Evolutionary conservation across 164 flowering plant genomes (phyloP).

Genomic region (Chimonanthus salicifolius): DNA sequence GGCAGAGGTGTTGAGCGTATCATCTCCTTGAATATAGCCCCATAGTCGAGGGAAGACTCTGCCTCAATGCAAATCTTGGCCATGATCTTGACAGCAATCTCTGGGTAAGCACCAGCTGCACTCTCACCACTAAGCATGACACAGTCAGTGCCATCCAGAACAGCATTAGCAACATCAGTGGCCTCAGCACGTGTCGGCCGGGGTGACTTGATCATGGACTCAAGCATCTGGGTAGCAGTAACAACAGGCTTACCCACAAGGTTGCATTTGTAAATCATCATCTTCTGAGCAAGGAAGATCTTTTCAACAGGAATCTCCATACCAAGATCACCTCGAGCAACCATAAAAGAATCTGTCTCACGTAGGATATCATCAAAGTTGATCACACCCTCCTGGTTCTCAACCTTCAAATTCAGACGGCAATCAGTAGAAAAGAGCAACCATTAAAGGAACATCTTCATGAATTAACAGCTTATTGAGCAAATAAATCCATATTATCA

Average conservation of each 20-base stretch:
- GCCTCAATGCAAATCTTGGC: constrained; percentile 74
- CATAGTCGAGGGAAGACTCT: constrained; percentile 74
- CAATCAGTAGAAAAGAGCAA: not conserved
- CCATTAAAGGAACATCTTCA: not conserved
- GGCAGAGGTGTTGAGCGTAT: constrained; percentile 68
- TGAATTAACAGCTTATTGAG: not conserved
- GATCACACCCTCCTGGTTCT: constrained; percentile 83
- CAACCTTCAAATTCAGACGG: constrained; percentile 40
- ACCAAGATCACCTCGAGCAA: constrained; percentile 94
- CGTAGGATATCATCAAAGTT: constrained; percentile 83
- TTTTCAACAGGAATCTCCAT: constrained; percentile 93
- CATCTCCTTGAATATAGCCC: constrained; percentile 67
- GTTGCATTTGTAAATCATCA: constrained; percentile 92
- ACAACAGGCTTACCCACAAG: constrained; percentile 83
- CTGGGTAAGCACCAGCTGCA: constrained; percentile 85
- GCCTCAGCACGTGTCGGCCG: constrained; percentile 89
- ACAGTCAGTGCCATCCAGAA: constrained; percentile 85
- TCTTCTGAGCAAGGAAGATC: constrained; percentile 80
- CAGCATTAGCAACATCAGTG: constrained; percentile 87
- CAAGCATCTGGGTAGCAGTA: constrained; percentile 89
- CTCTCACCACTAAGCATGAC: constrained; percentile 94
- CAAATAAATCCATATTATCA: not conserved
- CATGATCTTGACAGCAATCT: constrained; percentile 79
- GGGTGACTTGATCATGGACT: constrained; percentile 88
- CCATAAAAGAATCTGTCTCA: constrained; percentile 83